These are phyloP conservation scores for Yamadazyma kanchanaburiensis DNA, from an alignment of 1,139 yeast genomes.

Conservation along the genomic window DNA sequence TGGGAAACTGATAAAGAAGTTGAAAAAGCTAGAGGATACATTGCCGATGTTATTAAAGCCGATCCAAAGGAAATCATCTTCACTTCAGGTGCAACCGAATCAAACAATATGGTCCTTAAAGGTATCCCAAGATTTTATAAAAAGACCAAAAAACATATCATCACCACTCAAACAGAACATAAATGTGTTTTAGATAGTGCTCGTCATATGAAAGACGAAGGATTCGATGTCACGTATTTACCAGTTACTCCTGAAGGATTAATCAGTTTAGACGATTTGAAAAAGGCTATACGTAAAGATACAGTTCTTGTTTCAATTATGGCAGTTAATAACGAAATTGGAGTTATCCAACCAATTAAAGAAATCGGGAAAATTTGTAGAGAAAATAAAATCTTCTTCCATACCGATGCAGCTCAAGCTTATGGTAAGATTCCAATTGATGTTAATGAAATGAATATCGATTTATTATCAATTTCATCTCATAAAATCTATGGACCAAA, in stretches of 20 bases:
- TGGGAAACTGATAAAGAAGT: slow-evolving; percentile 98
- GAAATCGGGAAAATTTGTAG: slow-evolving; percentile 91
- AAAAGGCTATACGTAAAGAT: slow-evolving; percentile 83
- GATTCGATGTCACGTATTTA: slow-evolving; percentile 91
- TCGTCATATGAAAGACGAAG: slow-evolving; percentile 92
- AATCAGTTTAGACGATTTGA: slow-evolving; percentile 71
- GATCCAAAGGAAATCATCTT: slow-evolving; percentile 96
- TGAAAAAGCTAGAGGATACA: slow-evolving; percentile 76
- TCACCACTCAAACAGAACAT: slow-evolving; percentile 96
- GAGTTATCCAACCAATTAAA: slow-evolving; percentile 93
- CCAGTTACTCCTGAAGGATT: slow-evolving; percentile 83
- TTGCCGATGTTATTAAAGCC: slow-evolving; percentile 84
- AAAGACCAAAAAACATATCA: slow-evolving; percentile 87
- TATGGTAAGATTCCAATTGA: slow-evolving; percentile 91
- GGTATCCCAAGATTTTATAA: slow-evolving; percentile 94
- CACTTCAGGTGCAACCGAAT: slow-evolving; percentile 97
- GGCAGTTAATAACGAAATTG: slow-evolving; percentile 98
- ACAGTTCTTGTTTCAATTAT: slow-evolving; percentile 89
- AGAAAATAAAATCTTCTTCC: slow-evolving; percentile 87
- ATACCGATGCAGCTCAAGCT: slow-evolving; percentile 98
- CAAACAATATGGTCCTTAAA: slow-evolving; percentile 89
- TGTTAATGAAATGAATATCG: slow-evolving; percentile 91
- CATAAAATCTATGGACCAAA: slow-evolving; percentile 98
- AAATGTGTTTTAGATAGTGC: slow-evolving; percentile 97
- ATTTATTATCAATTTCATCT: slow-evolving; percentile 87